Evolutionary conservation across 2,329 filamentous ascomycete genomes (phyloP), one percentile per base, ranked within the genome.

Genomic region (Fusarium verrucosum): DNA sequence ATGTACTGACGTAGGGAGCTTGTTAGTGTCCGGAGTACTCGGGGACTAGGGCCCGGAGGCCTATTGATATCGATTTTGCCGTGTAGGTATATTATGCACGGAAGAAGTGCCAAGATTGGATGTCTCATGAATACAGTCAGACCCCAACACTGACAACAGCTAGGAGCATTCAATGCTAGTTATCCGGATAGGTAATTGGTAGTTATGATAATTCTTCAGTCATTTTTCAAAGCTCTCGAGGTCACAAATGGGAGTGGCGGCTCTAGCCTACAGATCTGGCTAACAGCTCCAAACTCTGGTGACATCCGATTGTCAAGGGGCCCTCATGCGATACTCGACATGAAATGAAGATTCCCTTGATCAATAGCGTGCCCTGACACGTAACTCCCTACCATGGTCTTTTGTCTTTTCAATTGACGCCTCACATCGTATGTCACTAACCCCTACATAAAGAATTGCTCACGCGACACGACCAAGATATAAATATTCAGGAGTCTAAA

Each of bases 21-120:
- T 65, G 66, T 58, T 71, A 71, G 57, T 58, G 66, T 44, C 56
- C 55, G 59, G 53, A 65, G 66, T 69, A 69, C 56, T 64, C 56
- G 49, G 55, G 37, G 38, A 33, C 28, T 35, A 35, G 40, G 28
- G 19, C 20, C n/a, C 44, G 43, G 28, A 49, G 51, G 51, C 37
- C 51, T 42, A 35, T 38, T 51, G 26, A 17, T 17, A 10, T 23
- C 38, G 19, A 13, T 20, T 10, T 26, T 26, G 9, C 22, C 2
- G 16, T 25, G n/a, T n/a, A n/a, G n/a, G 16, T 32, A 11, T 30
- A 37, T 11, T 50, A 38, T 13, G 25, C 10, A 14, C 3, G 1
- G 30, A 30, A 16, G 11, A 30, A 30, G 28, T 30, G 13, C 4
- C 16, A 13, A 13, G 28, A 10, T 16, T 30, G 14, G 4, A 30